Evolutionary conservation across 2,329 filamentous ascomycete species (phyloP), one percentile per base, ranked within the genome.

Genomic region (Tolypocladium tropicale): DNA sequence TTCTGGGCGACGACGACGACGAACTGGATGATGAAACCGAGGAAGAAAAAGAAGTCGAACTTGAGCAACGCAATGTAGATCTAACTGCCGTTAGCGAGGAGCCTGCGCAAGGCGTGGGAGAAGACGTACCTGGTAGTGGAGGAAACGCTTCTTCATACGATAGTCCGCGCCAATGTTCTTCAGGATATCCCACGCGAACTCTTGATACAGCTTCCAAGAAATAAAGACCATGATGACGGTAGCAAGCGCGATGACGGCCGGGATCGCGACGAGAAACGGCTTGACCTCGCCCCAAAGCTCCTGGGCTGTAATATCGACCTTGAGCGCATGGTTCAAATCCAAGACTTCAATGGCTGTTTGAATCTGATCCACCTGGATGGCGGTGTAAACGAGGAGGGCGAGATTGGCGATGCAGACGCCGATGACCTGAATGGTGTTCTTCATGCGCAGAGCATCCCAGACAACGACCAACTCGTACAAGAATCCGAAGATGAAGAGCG

Each of bases 1-100:
- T 77, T 81, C 49, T 78, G 77, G 49, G 83, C 86, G 58, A 99
- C 91, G 57, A 97, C 88, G 64, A 99, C 93, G 55, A 97, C 82
- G 72, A 99, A 99, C 69, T 99, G 94, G 51, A 99, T 90, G 7
- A 94, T 97, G 72, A 99, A 99, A 55, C 93, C 94, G 53, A 99
- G 84, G 80, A 99, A 99, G 79, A 99, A 97, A 84, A 99, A 99
- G 74, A 99, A 97, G 75, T 99, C 94, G 71, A 99, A 99, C 74
- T 99, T 99, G 62, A 99, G 81, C 12, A 99, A 82, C 39, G 94
- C 90, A 67, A 99, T 96, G 73, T 96, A 99, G 71, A 99, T 92
- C 92, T 96, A 60, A 6, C 7, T 4, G 3, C 32, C 21, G 58
- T 67, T 60, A 70, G 65, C 59, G 57, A 16, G 52, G 7, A 4